A percentile compares a stretch with the other conserved stretches of the same genome.
Evolutionary conservation across 202 grass and related monocot species (phyloP).

Genomic region (Panicum virgatum): DNA sequence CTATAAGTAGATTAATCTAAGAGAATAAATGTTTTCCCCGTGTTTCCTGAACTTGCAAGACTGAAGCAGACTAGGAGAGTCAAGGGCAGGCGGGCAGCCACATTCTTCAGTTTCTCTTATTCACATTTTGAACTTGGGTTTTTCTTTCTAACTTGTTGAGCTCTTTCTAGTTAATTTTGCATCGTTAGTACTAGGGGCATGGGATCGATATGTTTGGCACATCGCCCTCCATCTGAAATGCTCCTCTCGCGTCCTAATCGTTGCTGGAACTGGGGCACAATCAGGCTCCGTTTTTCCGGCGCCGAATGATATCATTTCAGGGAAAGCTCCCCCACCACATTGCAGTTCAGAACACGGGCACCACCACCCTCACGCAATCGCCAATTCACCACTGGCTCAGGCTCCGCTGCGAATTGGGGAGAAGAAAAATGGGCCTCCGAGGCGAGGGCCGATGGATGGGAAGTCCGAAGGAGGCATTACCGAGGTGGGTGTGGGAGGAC

Average conservation of each 20-base stretch:
- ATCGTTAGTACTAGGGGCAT: neutral
- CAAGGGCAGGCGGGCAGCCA: neutral
- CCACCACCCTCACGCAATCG: neutral
- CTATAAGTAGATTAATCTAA: neutral
- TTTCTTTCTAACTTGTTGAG: neutral
- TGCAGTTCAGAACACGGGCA: neutral
- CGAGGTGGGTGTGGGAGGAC: conserved; percentile 26
- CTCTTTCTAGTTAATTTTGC: neutral
- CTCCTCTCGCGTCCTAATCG: neutral
- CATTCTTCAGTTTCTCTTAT: neutral
- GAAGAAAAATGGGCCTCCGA: neutral
- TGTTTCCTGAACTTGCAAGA: neutral
- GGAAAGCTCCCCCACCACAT: neutral
- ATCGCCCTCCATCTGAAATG: neutral
- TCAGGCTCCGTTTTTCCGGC: neutral
- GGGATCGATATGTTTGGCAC: neutral
- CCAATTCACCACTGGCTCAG: neutral
- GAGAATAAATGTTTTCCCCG: neutral
- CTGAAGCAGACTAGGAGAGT: neutral
- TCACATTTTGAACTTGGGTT: neutral
- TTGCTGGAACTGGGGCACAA: neutral
- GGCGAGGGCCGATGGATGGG: neutral
- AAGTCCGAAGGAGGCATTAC: conserved; percentile 18
- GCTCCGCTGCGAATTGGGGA: neutral
- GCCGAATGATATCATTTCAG: neutral